A percentile compares a stretch with the other conserved stretches of the same genome.
Conservation (phyloP, 140 eudicot genomes). For the Stevia rebaudiana region DNA sequence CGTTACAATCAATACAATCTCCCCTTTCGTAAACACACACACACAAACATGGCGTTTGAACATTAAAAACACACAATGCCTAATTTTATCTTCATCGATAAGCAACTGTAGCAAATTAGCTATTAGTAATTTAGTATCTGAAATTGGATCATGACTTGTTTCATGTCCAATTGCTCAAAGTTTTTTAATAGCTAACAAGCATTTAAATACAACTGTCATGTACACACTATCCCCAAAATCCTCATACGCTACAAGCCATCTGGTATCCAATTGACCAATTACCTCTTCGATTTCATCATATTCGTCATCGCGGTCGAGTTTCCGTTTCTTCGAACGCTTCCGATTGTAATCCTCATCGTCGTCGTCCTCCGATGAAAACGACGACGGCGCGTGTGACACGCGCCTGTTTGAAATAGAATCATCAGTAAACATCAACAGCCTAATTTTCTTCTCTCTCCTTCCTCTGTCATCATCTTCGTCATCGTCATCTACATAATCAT, state of each 20-base stretch:
- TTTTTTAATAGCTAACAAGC: no score
- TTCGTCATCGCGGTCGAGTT: slow-evolving; percentile 24
- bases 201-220: no score
- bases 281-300: slow-evolving; percentile 32
- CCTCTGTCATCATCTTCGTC: slow-evolving; percentile 41
- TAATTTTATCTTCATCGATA: slow-evolving; percentile 8
- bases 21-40: slow-evolving; percentile 13
- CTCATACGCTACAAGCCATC: no score
- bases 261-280: not conserved
- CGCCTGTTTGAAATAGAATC: slow-evolving; percentile 36
- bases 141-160: not conserved
- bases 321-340: slow-evolving; percentile 56
- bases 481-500: slow-evolving; percentile 70
- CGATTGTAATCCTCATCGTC: not conserved
- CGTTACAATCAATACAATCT: slow-evolving; percentile 37
- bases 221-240: no score
- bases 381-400: slow-evolving; percentile 47
- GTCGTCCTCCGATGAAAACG: slow-evolving; percentile 23
- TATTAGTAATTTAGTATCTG: not conserved
- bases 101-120: not conserved
- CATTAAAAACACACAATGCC: slow-evolving; percentile 17
- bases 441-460: slow-evolving; percentile 73
- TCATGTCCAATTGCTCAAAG: slow-evolving; percentile 21
- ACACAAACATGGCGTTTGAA: slow-evolving; percentile 21
- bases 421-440: slow-evolving; percentile 34